Base-by-base conservation (phyloP, 768 basidiomycete species). In the Amanita fuliginea region DNA sequence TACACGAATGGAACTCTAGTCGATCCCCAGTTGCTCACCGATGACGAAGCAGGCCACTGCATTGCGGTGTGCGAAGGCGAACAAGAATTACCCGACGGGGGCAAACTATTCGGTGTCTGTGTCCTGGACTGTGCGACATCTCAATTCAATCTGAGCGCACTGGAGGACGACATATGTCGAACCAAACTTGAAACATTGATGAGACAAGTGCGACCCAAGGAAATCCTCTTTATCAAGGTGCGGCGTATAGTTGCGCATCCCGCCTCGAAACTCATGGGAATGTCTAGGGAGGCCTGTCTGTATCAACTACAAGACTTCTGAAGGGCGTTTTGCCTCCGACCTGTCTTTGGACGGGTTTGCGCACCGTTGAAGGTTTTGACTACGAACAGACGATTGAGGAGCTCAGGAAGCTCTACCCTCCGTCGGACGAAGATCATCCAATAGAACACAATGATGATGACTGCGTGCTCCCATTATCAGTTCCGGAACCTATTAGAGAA, bases 1-100 rank as follows among this genome's bases (percentile, higher is more conserved):
- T 88, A 94, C 61, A 99, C 96, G 0, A 90, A 90, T 46, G 96
- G 96, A 2, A 99, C 96, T 0, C 81, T 98, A 21, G 85, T 97
- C 42, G 96, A 99, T 56, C 81, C 82, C 9, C 81, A 85, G 41
- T 81, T 95, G 49, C 73, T 98, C 28, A 84, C 77, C 1, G 90
- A 96, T 51, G 96, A 98, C 53, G 86, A 97, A 65, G 89, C 92
- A 0, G 91, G 89, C 3, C 96, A 99, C 60, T 98, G 95, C 60
- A 78, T 98, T 22, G 83, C 89, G 7, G 81, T 99, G 61, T 83
- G 83, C 6, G 88, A 90, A 59, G 49, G 28, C 24, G 70, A 74
- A 14, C 68, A 65, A 19, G 72, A 75, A 36, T 68, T 64, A 6
- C 52, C 61, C 4, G 70, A 71, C 42, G 59, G 57, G 4, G 63